These are phyloP conservation scores for Leccinum subgranulosum DNA, from an alignment of 768 basidiomycete species.

Conservation along the genomic window DNA sequence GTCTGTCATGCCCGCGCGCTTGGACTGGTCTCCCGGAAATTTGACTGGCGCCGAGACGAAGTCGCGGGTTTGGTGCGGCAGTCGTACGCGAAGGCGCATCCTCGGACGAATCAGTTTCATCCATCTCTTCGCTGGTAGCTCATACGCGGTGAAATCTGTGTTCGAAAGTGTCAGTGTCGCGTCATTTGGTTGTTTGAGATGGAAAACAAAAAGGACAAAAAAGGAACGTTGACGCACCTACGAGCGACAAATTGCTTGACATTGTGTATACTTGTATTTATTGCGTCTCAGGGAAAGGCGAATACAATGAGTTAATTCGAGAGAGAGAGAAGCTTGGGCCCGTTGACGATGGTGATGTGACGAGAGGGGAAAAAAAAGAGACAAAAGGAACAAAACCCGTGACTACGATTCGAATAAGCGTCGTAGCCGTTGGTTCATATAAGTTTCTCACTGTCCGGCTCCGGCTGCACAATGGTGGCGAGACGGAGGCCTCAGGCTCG, in stretches of 20 bases:
- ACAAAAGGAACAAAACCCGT: not conserved
- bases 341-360: not conserved
- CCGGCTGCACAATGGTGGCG: conserved; percentile 10
- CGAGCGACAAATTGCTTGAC: conserved; percentile 14
- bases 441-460: conserved; percentile 9
- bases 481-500: not conserved
- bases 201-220: not conserved
- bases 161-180: not conserved
- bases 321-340: not conserved
- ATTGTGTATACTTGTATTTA: not conserved
- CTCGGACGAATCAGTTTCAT: conserved; percentile 19
- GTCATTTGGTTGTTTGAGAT: not conserved
- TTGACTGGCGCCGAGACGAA: conserved; percentile 18
- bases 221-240: conserved; percentile 10
- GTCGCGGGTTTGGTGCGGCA: not conserved
- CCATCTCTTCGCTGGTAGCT: conserved; percentile 20
- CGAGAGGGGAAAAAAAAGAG: not conserved
- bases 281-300: not conserved
- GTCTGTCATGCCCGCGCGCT: not conserved
- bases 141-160: conserved; percentile 24
- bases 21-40: not conserved
- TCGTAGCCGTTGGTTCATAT: not conserved
- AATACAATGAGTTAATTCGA: not conserved
- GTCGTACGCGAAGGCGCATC: conserved; percentile 21
- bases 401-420: not conserved